Evolutionary conservation across 2,329 filamentous ascomycete genomes (phyloP).

Genomic region (Nigrospora oryzae): DNA sequence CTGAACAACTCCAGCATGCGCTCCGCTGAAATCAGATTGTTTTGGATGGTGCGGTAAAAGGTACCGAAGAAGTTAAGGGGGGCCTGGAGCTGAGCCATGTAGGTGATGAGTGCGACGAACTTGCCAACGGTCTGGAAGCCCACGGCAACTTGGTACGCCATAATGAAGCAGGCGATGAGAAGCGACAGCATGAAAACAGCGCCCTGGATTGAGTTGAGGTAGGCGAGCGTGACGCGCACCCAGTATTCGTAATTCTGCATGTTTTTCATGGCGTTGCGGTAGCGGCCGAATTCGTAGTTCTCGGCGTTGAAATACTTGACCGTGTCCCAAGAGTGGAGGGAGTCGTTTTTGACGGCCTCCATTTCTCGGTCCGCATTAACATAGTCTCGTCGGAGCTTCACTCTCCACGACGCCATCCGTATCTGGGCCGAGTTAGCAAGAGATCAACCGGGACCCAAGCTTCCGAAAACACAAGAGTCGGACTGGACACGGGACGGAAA

Average conservation of each 20-base stretch:
- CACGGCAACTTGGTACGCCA: constrained; percentile 52
- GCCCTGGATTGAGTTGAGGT: constrained; percentile 54
- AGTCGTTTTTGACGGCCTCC: constrained; percentile 1
- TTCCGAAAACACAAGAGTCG: too few relatives aligned
- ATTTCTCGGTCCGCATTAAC: constrained; percentile 1
- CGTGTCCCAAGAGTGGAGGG: constrained; percentile 1
- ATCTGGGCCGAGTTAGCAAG: neutral
- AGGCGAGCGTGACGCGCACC: constrained; percentile 46
- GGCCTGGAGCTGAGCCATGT: constrained; percentile 27
- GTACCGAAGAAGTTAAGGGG: constrained; percentile 54
- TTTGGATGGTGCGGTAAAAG: constrained; percentile 36
- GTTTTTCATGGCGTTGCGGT: neutral
- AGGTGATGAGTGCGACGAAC: constrained; percentile 37
- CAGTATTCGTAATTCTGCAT: constrained; percentile 46
- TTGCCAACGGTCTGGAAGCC: constrained; percentile 43
- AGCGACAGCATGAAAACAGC: constrained; percentile 53
- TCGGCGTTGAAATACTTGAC: constrained; percentile 3
- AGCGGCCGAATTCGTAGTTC: neutral
- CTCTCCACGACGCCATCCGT: neutral
- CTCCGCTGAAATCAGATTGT: constrained; percentile 36
- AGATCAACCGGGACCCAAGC: too few relatives aligned
- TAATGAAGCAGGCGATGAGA: constrained; percentile 43
- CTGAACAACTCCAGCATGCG: constrained; percentile 37
- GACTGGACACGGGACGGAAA: too few relatives aligned
- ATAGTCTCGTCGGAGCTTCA: constrained; percentile 1